Conservation (phyloP, 495 filamentous ascomycete genomes). For the Trichoderma gamsii region DNA sequence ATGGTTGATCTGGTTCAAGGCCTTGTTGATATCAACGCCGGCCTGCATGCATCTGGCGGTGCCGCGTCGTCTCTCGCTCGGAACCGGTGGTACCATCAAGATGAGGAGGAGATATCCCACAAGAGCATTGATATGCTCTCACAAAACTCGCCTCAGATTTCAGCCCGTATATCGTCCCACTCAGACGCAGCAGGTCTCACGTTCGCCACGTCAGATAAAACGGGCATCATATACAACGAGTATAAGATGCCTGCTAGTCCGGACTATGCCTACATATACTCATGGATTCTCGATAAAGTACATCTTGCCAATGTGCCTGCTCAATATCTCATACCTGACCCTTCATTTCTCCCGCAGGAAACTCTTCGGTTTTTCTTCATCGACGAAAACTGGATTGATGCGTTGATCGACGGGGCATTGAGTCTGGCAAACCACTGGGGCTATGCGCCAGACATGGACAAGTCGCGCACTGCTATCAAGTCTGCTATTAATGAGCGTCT, state of each 20-base stretch:
- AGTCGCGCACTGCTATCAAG: conserved; percentile 26
- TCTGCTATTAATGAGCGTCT: conserved; percentile 26
- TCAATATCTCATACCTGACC: conserved; percentile 38
- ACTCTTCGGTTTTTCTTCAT: conserved; percentile 41
- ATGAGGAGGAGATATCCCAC: no score
- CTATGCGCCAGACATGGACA: conserved; percentile 15
- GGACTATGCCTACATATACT: conserved; percentile 32
- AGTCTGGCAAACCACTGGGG: conserved; percentile 36
- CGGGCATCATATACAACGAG: neutral
- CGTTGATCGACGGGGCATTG: conserved; percentile 43
- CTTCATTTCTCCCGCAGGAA: conserved; percentile 34
- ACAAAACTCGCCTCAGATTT: no score
- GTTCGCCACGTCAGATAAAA: neutral
- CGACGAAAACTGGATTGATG: conserved; percentile 39
- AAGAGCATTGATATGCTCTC: no score
- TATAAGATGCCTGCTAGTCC: conserved; percentile 23
- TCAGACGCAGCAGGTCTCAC: no score
- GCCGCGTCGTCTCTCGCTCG: no score
- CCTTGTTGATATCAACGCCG: no score
- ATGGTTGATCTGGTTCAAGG: no score
- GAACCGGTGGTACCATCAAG: no score
- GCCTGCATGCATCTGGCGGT: no score
- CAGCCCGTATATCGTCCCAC: no score
- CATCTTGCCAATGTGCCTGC: conserved; percentile 33
- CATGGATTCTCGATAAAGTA: conserved; percentile 36